A percentile compares a stretch with the other conserved stretches of the same genome.
Evolutionary conservation across 164 flowering plant species (phyloP).

Genomic region (Malania oleifera): DNA sequence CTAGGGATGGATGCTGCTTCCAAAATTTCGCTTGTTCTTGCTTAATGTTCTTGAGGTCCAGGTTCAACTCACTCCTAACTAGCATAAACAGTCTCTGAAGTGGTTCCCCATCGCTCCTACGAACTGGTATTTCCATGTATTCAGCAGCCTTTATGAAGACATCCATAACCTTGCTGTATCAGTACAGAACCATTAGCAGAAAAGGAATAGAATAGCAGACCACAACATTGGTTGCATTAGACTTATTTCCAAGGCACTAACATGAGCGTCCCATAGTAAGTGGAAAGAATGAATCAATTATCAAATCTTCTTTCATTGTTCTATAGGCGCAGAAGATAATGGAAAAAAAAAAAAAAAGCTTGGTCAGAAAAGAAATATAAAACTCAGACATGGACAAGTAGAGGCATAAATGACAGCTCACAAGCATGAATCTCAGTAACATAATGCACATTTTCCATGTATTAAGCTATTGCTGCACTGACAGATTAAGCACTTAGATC

Average conservation of each 20-base stretch:
- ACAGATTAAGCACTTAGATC: too few species aligned
- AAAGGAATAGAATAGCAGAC: not conserved
- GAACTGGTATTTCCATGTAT: constrained; percentile 90
- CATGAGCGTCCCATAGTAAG: not conserved
- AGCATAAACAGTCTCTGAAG: constrained; percentile 80
- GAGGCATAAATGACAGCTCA: too few species aligned
- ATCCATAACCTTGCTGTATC: constrained; percentile 93
- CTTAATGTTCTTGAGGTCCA: constrained; percentile 84
- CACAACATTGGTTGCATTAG: not conserved
- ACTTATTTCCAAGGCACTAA: not conserved
- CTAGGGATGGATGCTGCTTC: constrained; percentile 91
- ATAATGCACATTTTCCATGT: too few species aligned
- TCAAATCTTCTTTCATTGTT: not conserved
- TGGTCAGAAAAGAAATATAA: too few species aligned
- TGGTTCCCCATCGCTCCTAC: constrained; percentile 83
- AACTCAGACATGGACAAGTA: too few species aligned
- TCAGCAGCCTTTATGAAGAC: constrained; percentile 93
- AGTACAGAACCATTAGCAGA: constrained; percentile 5
- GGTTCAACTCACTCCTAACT: constrained; percentile 86
- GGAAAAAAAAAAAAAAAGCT: not conserved
- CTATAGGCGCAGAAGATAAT: not conserved
- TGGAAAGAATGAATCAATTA: not conserved
- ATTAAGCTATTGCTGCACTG: too few species aligned
- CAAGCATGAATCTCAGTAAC: too few species aligned
- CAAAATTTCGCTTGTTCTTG: constrained; percentile 97